These are phyloP conservation scores for Tilletia walkeri DNA, from an alignment of 1,284 basidiomycete species.

Conservation along the genomic window DNA sequence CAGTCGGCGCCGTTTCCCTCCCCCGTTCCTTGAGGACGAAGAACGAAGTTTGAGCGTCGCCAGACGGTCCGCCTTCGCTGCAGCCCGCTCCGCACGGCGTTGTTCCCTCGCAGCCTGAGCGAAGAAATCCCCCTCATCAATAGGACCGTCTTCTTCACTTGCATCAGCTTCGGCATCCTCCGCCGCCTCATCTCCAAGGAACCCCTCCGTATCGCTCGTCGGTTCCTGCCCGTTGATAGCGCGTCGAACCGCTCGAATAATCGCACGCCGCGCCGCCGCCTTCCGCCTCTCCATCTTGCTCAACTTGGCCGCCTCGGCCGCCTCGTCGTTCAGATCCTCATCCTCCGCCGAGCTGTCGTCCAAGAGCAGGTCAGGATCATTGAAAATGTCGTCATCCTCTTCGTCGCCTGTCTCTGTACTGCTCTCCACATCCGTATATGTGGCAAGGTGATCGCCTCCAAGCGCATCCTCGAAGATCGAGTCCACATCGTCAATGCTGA, in stretches of 20 bases:
- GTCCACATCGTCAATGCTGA: neutral
- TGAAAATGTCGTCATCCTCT: conserved; percentile 28
- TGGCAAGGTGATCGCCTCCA: neutral
- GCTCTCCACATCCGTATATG: neutral
- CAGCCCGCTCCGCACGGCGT: conserved; percentile 28
- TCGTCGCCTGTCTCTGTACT: conserved; percentile 16
- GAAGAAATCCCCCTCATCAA: conserved; percentile 20
- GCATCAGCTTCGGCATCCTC: conserved; percentile 5
- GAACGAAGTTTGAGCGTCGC: neutral
- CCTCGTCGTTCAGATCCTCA: conserved; percentile 22
- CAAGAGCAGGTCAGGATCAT: conserved; percentile 24
- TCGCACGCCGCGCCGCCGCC: conserved; percentile 41
- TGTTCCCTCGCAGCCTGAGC: conserved; percentile 22
- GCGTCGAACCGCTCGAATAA: conserved; percentile 42
- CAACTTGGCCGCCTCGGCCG: conserved; percentile 28
- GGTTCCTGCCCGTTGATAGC: conserved; percentile 46
- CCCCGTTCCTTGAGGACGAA: no score
- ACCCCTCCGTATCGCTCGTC: neutral
- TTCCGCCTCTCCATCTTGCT: conserved; percentile 38
- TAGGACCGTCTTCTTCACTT: conserved; percentile 30
- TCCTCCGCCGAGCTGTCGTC: conserved; percentile 23
- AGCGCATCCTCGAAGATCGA: conserved; percentile 12
- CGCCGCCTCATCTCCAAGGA: conserved; percentile 15
- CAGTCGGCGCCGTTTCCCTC: neutral
- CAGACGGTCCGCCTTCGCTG: neutral